These are phyloP conservation scores for Emiliania huxleyi DNA, from an alignment of 78 protist genomes.

Conservation along the genomic window DNA sequence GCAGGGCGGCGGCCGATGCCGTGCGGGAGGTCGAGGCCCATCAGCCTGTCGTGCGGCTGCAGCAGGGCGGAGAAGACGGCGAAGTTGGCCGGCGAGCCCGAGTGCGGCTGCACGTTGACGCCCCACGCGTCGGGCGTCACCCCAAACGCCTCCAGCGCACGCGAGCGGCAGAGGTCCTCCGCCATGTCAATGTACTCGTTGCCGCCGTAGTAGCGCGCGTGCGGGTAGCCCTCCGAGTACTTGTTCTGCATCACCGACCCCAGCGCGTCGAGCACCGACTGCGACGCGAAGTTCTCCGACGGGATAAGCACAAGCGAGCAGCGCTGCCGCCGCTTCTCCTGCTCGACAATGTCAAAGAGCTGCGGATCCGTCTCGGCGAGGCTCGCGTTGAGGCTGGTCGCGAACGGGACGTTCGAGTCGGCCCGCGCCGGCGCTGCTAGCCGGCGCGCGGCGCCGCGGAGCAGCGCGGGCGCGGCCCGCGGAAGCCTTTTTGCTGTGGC, in stretches of 20 bases:
- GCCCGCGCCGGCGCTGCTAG: too few relatives aligned
- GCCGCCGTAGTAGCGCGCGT: slow-evolving; percentile 95
- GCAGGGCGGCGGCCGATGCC: too few relatives aligned
- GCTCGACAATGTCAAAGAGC: slow-evolving; percentile 74
- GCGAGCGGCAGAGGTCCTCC: slow-evolving; percentile 86
- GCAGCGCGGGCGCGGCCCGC: too few relatives aligned
- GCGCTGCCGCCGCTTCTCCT: slow-evolving; percentile 95
- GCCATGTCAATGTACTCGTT: slow-evolving; percentile 91
- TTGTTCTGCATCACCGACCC: slow-evolving; percentile 98
- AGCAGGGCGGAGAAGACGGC: slow-evolving; percentile 90
- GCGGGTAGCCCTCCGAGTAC: slow-evolving; percentile 99
- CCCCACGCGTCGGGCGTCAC: slow-evolving; percentile 92
- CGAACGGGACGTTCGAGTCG: too few relatives aligned
- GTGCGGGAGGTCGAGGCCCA: slow-evolving; percentile 97
- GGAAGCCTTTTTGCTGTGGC: too few relatives aligned
- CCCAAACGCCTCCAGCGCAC: slow-evolving; percentile 94
- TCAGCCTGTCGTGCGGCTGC: slow-evolving; percentile 97
- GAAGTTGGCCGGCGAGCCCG: slow-evolving; percentile 93
- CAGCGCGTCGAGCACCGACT: slow-evolving; percentile 94
- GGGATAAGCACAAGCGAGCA: slow-evolving; percentile 96
- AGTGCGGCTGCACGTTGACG: slow-evolving; percentile 95
- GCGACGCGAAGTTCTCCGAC: slow-evolving; percentile 76
- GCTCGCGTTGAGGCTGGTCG: too few relatives aligned
- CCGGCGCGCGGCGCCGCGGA: too few relatives aligned
- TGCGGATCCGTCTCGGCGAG: too few relatives aligned